Base-by-base conservation (phyloP, 2,329 filamentous ascomycete species). In the Capronia coronata region DNA sequence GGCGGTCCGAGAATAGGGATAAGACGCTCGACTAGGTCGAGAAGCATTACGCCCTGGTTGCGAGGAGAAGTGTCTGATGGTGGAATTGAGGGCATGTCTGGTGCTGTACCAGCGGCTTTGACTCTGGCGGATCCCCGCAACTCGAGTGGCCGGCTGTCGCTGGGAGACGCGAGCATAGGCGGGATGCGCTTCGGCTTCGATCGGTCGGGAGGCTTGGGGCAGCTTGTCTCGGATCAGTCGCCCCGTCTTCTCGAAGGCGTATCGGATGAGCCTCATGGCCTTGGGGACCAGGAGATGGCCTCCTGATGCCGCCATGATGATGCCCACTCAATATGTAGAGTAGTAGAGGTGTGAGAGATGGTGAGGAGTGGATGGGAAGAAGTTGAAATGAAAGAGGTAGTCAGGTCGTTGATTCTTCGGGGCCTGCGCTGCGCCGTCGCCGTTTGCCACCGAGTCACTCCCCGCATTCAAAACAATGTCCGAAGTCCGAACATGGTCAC, bases 41-140 rank as follows among this genome's bases (percentile, higher is more conserved):
- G 34, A 37, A 49, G 62, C 60, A 51, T 59, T 69, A 48, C 61
- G 51, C 23, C 68, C 65, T 37, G 72, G 68, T 19, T 48, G 46
- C 3, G 76, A 74, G 42, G 76, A 75, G 63, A 81, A 79, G 34
- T 71, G 69, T 60, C 72, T 73, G 60, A 73, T 64, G n/a, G 68
- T 62, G 43, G 67, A 63, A 55, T 68, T 70, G 51, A 64, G 55
- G 34, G 64, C 59, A 21, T 65, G 64, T 48, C 74, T 73, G 25
- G 80, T 83, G 23, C 77, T 80, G 65, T 80, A 84, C 69, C 77
- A 79, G 56, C 80, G 74, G 59, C 77, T 79, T 55, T 82, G 81
- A 59, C 71, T 72, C 64, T 86, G 83, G 55, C 78, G 78, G 56
- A 86, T 76, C 45, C 74, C 75, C 40, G 81, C 81, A 52, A 77